Conservation (phyloP, 495 filamentous ascomycete genomes). For the Friedmanniomyces simplex region DNA sequence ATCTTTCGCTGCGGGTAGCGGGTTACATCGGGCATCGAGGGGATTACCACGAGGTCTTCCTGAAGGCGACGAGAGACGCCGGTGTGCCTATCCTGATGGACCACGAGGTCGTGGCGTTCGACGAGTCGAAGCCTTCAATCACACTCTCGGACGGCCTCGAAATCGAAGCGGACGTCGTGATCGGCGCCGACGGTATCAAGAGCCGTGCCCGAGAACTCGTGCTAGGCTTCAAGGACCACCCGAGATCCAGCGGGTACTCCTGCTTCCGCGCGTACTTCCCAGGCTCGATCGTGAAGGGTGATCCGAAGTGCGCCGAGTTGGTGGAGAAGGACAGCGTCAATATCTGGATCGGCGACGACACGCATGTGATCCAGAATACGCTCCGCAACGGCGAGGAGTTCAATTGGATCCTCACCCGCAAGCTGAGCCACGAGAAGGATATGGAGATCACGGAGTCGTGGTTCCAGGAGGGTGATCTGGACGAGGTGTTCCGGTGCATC, state of each 20-base stretch:
- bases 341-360: constrained; percentile 43
- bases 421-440: constrained; percentile 34
- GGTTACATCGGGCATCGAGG: constrained; percentile 45
- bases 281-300: constrained; percentile 21
- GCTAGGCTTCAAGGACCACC: constrained; percentile 34
- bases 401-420: constrained; percentile 41
- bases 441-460: constrained; percentile 41
- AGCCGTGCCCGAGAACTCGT: constrained; percentile 5
- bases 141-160: constrained; percentile 22
- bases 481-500: constrained; percentile 35
- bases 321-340: constrained; percentile 42
- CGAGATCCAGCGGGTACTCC: constrained; percentile 40
- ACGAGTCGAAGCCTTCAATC: constrained; percentile 34
- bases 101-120: constrained; percentile 37
- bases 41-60: constrained; percentile 43
- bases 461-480: constrained; percentile 41
- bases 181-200: constrained; percentile 38
- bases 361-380: constrained; percentile 40
- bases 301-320: constrained; percentile 37
- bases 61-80: constrained; percentile 39
- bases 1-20: no score
- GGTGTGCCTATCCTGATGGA: constrained; percentile 41
- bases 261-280: constrained; percentile 22
- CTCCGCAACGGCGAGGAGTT: constrained; percentile 41
- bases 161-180: constrained; percentile 29